phyloP scores from a whole-genome alignment of 2,329 filamentous ascomycete species.

The Beauveria caledonica region DNA sequence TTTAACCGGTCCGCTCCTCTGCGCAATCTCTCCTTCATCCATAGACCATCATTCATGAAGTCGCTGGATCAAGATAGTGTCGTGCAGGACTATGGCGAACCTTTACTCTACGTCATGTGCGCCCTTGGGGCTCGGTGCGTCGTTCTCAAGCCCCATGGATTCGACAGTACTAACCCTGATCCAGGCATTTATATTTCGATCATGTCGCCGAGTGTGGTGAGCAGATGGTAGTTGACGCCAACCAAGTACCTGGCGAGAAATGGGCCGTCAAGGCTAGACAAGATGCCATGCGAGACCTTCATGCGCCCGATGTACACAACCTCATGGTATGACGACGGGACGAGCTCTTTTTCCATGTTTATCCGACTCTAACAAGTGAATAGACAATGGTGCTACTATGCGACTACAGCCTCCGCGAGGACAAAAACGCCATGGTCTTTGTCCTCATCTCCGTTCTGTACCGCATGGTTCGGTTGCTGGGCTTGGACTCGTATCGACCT shows the following conservation, averaged over 20 bases:
- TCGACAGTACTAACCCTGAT: neutral
- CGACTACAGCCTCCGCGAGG: conserved; percentile 18
- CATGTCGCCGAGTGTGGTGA: neutral
- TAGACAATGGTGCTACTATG: conserved; percentile 17
- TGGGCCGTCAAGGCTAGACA: conserved; percentile 17
- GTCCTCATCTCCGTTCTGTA: conserved; percentile 16
- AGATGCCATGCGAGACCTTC: conserved; percentile 14
- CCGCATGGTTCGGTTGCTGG: conserved; percentile 17
- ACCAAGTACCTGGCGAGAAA: conserved; percentile 13
- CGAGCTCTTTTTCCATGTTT: conserved; percentile 8
- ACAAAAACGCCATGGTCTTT: conserved; percentile 17
- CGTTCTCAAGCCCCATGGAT: neutral
- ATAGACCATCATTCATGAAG: conserved; percentile 19
- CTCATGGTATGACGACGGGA: conserved; percentile 15
- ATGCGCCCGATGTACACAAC: conserved; percentile 16
- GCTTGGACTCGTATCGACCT: conserved; percentile 14
- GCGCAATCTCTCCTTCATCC: conserved; percentile 18
- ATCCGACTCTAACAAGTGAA: conserved; percentile 13
- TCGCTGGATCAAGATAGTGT: conserved; percentile 16
- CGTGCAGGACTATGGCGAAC: conserved; percentile 17
- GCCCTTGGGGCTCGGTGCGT: conserved; percentile 18
- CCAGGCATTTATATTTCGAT: conserved; percentile 15
- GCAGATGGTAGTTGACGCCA: conserved; percentile 2
- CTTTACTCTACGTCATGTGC: conserved; percentile 19
- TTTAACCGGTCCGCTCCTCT: conserved; percentile 19